phyloP scores from a whole-genome alignment of 805 yeast species.

The Kregervanrija delftensis region DNA sequence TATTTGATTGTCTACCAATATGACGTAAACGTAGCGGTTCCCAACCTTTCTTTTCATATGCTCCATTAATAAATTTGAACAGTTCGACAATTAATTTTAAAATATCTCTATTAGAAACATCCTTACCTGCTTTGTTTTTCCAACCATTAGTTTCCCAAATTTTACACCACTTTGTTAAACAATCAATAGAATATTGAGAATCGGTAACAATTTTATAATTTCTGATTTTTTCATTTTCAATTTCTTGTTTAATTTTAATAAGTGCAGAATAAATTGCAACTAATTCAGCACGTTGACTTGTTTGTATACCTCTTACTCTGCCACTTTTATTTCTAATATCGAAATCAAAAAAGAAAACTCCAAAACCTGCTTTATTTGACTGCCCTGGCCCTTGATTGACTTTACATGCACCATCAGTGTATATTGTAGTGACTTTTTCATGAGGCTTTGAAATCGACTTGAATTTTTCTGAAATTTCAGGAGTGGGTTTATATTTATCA shows the following conservation, averaged over 20 bases:
- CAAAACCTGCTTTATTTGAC: constrained; percentile 56
- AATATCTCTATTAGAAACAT: constrained; percentile 47
- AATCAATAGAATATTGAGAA: constrained; percentile 57
- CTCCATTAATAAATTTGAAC: too few species aligned
- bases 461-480: too few species aligned
- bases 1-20: too few species aligned
- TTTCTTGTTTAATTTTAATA: constrained; percentile 29
- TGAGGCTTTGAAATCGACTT: too few species aligned
- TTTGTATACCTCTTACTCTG: constrained; percentile 47
- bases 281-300: constrained; percentile 80
- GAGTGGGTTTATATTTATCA: too few species aligned
- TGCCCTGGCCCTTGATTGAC: constrained; percentile 41
- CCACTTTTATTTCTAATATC: constrained; percentile 51
- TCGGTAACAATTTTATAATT: constrained; percentile 55
- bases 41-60: too few species aligned
- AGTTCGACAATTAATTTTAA: too few species aligned
- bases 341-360: constrained; percentile 58
- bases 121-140: constrained; percentile 34
- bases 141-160: constrained; percentile 57
- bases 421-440: constrained; percentile 28
- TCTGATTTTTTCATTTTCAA: constrained; percentile 14
- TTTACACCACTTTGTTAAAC: constrained; percentile 49
- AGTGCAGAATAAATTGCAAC: constrained; percentile 58
- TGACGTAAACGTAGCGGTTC: too few species aligned
- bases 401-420: constrained; percentile 74